Evolutionary conservation across 257 asterid species (phyloP).

Genomic region (Scutellaria barbata): DNA sequence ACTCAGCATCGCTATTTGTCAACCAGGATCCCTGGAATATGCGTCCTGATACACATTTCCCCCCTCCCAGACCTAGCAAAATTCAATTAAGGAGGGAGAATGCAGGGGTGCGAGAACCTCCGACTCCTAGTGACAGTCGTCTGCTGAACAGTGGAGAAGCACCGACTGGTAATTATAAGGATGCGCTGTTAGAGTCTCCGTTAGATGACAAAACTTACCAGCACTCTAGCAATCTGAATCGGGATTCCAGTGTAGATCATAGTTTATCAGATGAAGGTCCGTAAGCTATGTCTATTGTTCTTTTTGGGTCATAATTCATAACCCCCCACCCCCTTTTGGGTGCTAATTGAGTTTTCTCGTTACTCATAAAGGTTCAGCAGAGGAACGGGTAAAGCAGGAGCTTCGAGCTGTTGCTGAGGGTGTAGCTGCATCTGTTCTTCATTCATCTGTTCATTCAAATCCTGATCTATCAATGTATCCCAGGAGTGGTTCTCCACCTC

Average conservation of each 20-base stretch:
- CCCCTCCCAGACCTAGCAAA: slow-evolving; percentile 82
- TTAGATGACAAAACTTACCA: slow-evolving; percentile 50
- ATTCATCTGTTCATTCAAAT: slow-evolving; percentile 57
- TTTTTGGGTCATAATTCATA: slow-evolving; percentile 1
- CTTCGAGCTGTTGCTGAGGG: slow-evolving; percentile 97
- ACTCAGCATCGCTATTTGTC: slow-evolving; percentile 64
- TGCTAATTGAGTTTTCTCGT: slow-evolving; percentile 32
- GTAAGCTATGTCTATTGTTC: slow-evolving; percentile 10
- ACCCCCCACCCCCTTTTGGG: slow-evolving; percentile 10
- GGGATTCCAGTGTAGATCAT: slow-evolving; percentile 49
- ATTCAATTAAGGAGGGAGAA: slow-evolving; percentile 66
- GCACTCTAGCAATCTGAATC: slow-evolving; percentile 50
- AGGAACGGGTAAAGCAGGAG: slow-evolving; percentile 86
- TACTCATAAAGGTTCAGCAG: slow-evolving; percentile 60
- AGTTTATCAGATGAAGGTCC: slow-evolving; percentile 60
- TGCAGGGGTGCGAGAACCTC: slow-evolving; percentile 47
- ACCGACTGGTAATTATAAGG: slow-evolving; percentile 41
- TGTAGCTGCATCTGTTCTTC: slow-evolving; percentile 91
- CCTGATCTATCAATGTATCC: slow-evolving; percentile 50
- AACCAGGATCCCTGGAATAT: slow-evolving; percentile 89
- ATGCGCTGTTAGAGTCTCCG: slow-evolving; percentile 42
- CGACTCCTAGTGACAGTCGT: slow-evolving; percentile 41
- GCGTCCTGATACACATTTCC: slow-evolving; percentile 63
- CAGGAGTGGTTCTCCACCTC: slow-evolving; percentile 50
- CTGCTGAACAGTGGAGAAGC: slow-evolving; percentile 41